Base-by-base conservation (phyloP, 2,329 filamentous ascomycete genomes). In the Cladophialophora yegresii region DNA sequence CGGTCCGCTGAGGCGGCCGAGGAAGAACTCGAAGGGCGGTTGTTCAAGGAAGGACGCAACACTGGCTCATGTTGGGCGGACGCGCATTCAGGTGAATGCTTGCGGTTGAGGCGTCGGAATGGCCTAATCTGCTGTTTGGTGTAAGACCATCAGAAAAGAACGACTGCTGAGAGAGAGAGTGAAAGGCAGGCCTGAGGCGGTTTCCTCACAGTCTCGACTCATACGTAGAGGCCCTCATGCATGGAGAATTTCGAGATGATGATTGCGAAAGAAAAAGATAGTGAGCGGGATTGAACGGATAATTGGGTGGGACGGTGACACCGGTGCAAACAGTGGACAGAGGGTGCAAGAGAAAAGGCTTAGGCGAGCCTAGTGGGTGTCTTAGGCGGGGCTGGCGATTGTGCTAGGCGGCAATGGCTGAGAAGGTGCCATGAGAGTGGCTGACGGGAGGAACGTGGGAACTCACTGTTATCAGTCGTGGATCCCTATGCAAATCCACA, bases 51-150 rank as follows among this genome's bases (percentile, higher is more conserved):
- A 45, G 55, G 45, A 58, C 58, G 64, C 55, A 58, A 47, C n/a
- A 61, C 55, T 58, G 66, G 64, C 61, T 68, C 66, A 68, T 68
- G 63, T 50, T 64, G 66, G 49, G 55, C 58, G 54, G 63, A 58
- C 36, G 54, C 40, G 64, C 63, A 68, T 64, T 68, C 66, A 54
- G 66, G 66, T 56, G 64, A 66, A 64, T 68, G 66, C 64, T 64
- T 68, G 66, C 61, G 64, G 23, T 66, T 59, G 20, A 61, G 64
- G 50, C 58, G 61, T 32, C 63, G 66, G 58, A 66, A 54, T 32
- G 63, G 58, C 50, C 62, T 62, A 58, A 62, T 51, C 50, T 66
- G 56, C 43, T 59, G 55, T 33, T 43, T 30, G 55, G 20, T 30
- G 32, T 49, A 36, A 64, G 54, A 64, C 28, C 61, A 64, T 67